Evolutionary conservation across 116 monocot species (phyloP), one percentile per base, ranked within the genome.

Genomic region (Iris pallida): DNA sequence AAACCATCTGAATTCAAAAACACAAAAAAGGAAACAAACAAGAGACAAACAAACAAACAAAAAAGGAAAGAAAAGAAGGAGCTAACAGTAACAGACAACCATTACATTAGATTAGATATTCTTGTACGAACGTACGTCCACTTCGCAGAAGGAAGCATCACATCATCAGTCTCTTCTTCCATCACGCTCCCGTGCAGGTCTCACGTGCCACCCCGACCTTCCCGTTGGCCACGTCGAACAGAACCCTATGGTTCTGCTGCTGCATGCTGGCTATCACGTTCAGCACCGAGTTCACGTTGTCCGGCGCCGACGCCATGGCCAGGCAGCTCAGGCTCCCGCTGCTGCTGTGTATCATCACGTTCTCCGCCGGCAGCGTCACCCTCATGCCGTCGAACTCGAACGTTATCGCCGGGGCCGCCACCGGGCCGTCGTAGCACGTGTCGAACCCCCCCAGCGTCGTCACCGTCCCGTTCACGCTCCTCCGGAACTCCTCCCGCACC

Each of bases 251-350:
- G 65, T 82, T 82, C 77, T 78, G 77, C 65, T 82, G 82, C 68
- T 82, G 82, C 73, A 77, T 53, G 61, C 49, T 77, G 59, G 77
- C 82, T 41, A 82, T 65, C 45, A 82, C 73, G 55, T 82, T 82
- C 59, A 82, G 61, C 68, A 73, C 78, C 16, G 73, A 42, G 73
- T 77, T 77, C 15, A 77, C 47, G 42, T 78, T 78, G 12, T 69
- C 82, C 54, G 82, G 77, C 45, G 78, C 77, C 10, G 73, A 72
- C 7, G 77, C 77, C 82, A 82, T 82, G 20, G 82, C 82, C 59
- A 82, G 65, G 70, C 82, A 82, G 9, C 67, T 55, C 16, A 73
- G 10, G 5, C 20, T 40, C 54, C 70, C 70, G n/a, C 63, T 17
- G 8, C 68, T 77, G 78, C 77, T 78, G 65, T 82, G 82, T 47